Evolutionary conservation across 2,329 filamentous ascomycete species (phyloP).

Genomic region (Sphaerostilbella broomeana): DNA sequence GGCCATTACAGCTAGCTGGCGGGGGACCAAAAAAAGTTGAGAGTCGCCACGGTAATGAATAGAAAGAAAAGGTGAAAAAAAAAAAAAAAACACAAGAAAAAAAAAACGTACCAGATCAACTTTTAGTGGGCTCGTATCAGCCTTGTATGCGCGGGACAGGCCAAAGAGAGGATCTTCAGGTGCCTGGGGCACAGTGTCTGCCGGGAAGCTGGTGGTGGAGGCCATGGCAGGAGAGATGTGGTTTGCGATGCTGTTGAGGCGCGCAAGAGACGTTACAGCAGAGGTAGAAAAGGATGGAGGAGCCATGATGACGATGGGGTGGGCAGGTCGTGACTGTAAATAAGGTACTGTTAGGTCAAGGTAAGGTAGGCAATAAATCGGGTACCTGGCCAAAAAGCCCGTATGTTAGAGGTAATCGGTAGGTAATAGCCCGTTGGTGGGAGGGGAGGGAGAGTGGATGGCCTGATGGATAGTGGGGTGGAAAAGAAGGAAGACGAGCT

Average conservation of each 20-base stretch:
- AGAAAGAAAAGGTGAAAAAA: too few species aligned
- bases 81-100: neutral
- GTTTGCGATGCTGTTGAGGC: constrained; percentile 55
- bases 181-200: constrained; percentile 75
- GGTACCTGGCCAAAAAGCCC: too few species aligned
- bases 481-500: too few species aligned
- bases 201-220: constrained; percentile 60
- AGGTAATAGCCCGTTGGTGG: too few species aligned
- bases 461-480: too few species aligned
- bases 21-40: neutral
- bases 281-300: constrained; percentile 33
- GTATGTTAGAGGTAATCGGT: too few species aligned
- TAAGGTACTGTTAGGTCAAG: neutral
- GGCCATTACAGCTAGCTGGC: neutral
- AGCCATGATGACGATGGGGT: constrained; percentile 22
- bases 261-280: constrained; percentile 42
- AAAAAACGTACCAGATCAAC: constrained; percentile 70
- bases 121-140: constrained; percentile 71
- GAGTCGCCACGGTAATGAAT: neutral
- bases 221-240: constrained; percentile 61
- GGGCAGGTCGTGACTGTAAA: constrained; percentile 2
- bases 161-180: constrained; percentile 95
- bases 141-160: constrained; percentile 78
- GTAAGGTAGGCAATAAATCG: too few species aligned
- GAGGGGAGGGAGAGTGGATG: too few species aligned